Base-by-base conservation (phyloP, 2,329 filamentous ascomycete genomes). In the Arthrobotrys sphaeroides region DNA sequence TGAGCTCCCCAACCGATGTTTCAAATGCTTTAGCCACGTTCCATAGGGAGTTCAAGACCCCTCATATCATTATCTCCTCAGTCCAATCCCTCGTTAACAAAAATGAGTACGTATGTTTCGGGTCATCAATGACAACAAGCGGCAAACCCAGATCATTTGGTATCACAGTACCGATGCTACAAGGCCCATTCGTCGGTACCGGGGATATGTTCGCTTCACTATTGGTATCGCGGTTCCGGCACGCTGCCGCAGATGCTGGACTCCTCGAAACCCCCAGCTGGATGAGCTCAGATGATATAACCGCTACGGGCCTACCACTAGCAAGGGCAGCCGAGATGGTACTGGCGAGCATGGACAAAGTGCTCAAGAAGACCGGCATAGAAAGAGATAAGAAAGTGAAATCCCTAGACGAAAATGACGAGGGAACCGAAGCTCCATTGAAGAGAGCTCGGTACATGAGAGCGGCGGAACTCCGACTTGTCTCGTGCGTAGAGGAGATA, bases 191-290 rank as follows among this genome's bases (percentile, higher is more conserved):
- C 83, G 93, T 91, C 79, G 95, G 95, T 42, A 98, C 96, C 0
- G 95, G 95, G 51, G 95, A 99, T 84, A 97, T 99, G 94, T 98
- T 99, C 81, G 94, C 93, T 28, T 94, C 94, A 5, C 86, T 99
- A 49, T 93, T 93, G 81, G 89, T 97, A 0, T 92, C 92, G 42
- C 89, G 94, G 28, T 89, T 99, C 80, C 90, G 94, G 70, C 92
- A 98, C 81, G 77, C 49, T 77, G 79, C 22, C 45, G 64, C 62
- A 5, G 64, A 80, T 4, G 79, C 81, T 1, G 79, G 81, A 1
- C 83, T 96, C 2, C 82, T 85, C 13, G 81, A 84, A 5, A 87
- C 83, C 1, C 82, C 84, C 4, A 89, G 89, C 76, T 99, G 95
- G 95, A 84, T 91, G 53, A 93, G 90, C 75, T 87, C 87, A 0